A percentile compares a stretch with the other conserved stretches of the same genome.
These are phyloP conservation scores for Populus pruinosa DNA, from an alignment of 345 rosid species.

Conservation along the genomic window DNA sequence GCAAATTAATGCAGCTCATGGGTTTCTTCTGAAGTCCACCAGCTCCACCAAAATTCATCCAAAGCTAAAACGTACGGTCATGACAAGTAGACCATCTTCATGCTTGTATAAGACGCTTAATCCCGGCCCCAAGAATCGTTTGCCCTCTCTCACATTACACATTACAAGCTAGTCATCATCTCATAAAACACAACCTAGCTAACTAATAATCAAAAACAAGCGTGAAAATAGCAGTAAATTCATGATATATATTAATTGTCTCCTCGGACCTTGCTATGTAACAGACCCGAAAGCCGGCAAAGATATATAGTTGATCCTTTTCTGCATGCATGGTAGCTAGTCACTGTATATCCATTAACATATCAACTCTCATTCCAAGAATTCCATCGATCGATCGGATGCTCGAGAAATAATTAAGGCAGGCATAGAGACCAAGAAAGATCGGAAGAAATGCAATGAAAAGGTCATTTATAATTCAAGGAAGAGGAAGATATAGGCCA, in stretches of 20 bases:
- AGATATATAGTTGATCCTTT: neutral
- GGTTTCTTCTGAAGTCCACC: slow-evolving; percentile 36
- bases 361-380: neutral
- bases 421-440: neutral
- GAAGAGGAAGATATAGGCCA: neutral
- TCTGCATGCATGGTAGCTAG: neutral
- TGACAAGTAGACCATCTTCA: slow-evolving; percentile 36
- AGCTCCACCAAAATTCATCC: neutral
- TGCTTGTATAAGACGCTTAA: slow-evolving; percentile 41
- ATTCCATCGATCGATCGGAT: neutral
- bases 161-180: neutral
- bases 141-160: neutral
- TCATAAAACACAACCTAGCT: neutral
- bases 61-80: neutral
- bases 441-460: neutral
- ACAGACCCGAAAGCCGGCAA: too few species aligned
- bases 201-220: slow-evolving; percentile 32
- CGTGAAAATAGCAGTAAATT: slow-evolving; percentile 42
- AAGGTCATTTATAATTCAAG: neutral
- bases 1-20: slow-evolving; percentile 42
- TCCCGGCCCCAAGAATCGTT: neutral
- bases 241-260: neutral
- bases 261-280: too few species aligned
- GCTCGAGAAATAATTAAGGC: slow-evolving; percentile 4
- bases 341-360: neutral